Conservation (phyloP, 139 green algal species). For the Coelastrella sp. region DNA sequence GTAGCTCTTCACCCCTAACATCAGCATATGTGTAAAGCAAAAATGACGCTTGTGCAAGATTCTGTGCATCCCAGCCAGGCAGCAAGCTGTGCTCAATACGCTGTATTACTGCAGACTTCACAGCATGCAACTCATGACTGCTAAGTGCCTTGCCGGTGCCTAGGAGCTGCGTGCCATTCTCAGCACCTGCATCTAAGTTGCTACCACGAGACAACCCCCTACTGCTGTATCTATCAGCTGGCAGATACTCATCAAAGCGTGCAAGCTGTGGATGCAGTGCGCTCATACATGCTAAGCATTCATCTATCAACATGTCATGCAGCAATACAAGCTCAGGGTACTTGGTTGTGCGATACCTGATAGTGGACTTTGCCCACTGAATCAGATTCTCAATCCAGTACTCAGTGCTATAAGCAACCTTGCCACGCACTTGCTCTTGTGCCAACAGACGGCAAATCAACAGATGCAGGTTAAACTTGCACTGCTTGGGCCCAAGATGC, state of each 20-base stretch:
- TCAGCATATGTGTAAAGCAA: no score
- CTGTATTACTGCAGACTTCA: no score
- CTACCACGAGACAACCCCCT: background rate
- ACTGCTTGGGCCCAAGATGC: background rate
- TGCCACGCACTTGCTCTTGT: background rate
- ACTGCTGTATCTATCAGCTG: background rate
- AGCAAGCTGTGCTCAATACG: no score
- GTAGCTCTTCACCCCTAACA: no score
- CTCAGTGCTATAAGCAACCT: background rate
- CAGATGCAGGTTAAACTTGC: slow-evolving; percentile 35
- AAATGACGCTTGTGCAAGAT: no score
- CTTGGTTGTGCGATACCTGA: slow-evolving; percentile 4
- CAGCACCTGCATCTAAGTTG: background rate
- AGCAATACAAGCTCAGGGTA: slow-evolving; percentile 19
- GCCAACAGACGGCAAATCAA: background rate
- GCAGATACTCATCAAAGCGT: background rate
- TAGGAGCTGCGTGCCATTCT: background rate
- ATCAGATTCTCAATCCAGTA: slow-evolving; percentile 19
- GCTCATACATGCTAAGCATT: background rate
- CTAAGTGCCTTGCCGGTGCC: background rate
- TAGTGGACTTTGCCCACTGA: background rate
- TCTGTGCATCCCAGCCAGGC: no score
- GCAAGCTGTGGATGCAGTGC: background rate
- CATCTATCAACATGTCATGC: background rate
- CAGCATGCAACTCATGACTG: no score